Percentiles rank a stretch among this genome's conserved stretches.
phyloP scores from a whole-genome alignment of 495 filamentous ascomycete species.

The Aspergillus taichungensis region DNA sequence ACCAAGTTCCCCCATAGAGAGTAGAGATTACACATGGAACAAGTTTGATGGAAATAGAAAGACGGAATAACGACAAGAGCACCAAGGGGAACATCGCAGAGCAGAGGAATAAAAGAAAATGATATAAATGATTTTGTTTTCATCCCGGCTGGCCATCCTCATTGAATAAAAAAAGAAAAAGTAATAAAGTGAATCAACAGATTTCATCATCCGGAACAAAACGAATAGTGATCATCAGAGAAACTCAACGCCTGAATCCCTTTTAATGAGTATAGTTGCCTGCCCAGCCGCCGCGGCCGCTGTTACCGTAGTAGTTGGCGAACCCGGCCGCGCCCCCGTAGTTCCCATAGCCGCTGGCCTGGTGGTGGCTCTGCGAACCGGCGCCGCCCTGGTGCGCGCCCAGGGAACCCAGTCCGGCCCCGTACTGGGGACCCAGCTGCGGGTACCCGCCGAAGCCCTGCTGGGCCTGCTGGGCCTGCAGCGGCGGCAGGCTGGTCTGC shows the following conservation, averaged over 20 bases:
- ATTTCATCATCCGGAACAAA: constrained; percentile 24
- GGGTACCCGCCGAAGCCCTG: constrained; percentile 68
- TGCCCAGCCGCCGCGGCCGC: constrained; percentile 57
- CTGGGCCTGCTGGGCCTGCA: constrained; percentile 61
- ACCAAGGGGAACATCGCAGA: constrained; percentile 13
- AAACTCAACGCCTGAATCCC: constrained; percentile 28
- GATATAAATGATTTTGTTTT: constrained; percentile 16
- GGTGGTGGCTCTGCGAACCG: constrained; percentile 53
- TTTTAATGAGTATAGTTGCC: constrained; percentile 53
- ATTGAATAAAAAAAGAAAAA: constrained; percentile 19
- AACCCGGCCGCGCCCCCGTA: constrained; percentile 43
- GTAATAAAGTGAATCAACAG: constrained; percentile 5
- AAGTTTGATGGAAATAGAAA: constrained; percentile 4
- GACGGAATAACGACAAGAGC: constrained; percentile 2
- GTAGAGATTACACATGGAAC: constrained; percentile 40
- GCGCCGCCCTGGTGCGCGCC: constrained; percentile 51
- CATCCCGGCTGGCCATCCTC: constrained; percentile 11
- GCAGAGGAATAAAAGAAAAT: constrained; percentile 21
- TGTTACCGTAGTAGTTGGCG: constrained; percentile 44
- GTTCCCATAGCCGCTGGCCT: constrained; percentile 41
- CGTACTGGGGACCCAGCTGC: constrained; percentile 66
- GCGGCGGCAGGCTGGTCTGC: constrained; percentile 58
- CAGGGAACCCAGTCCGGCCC: constrained; percentile 58
- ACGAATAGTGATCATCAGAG: not conserved
- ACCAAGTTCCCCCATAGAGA: constrained; percentile 37